Conservation (phyloP, 75 land plant genomes). For the Selaginella moellendorffii region DNA sequence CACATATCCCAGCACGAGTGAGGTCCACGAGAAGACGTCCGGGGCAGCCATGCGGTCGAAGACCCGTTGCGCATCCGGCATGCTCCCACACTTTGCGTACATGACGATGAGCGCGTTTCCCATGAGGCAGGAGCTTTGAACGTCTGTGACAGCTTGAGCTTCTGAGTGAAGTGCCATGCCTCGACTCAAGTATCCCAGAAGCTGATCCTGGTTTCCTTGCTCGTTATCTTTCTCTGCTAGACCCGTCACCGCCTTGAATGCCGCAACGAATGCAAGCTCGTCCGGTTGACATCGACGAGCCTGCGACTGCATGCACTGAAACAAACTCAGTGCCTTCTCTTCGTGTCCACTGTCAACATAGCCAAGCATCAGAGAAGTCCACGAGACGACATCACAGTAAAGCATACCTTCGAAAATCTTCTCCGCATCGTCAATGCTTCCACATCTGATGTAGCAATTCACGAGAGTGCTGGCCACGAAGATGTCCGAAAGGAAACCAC, state of each 20-base stretch:
- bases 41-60: background rate
- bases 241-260: background rate
- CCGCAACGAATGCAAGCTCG: background rate
- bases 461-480: slow-evolving; percentile 12
- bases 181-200: slow-evolving; percentile 1
- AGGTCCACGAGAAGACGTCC: too few species aligned
- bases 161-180: background rate
- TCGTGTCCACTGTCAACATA: slow-evolving; percentile 9
- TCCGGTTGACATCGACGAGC: background rate
- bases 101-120: too few species aligned
- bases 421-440: slow-evolving; percentile 13
- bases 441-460: slow-evolving; percentile 16
- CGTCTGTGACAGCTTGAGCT: too few species aligned
- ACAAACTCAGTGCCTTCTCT: slow-evolving; percentile 9
- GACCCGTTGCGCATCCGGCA: too few species aligned
- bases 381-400: background rate
- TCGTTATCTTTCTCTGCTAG: slow-evolving; percentile 8
- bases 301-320: background rate
- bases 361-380: slow-evolving; percentile 13
- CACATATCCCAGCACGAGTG: slow-evolving; percentile 17
- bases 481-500: slow-evolving; percentile 1
- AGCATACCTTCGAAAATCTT: slow-evolving; percentile 5
- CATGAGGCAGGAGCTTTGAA: slow-evolving; percentile 13
- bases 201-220: slow-evolving; percentile 10
- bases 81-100: too few species aligned